Base-by-base conservation (phyloP, 2,329 filamentous ascomycete species). In the Drechslerella dactyloides region DNA sequence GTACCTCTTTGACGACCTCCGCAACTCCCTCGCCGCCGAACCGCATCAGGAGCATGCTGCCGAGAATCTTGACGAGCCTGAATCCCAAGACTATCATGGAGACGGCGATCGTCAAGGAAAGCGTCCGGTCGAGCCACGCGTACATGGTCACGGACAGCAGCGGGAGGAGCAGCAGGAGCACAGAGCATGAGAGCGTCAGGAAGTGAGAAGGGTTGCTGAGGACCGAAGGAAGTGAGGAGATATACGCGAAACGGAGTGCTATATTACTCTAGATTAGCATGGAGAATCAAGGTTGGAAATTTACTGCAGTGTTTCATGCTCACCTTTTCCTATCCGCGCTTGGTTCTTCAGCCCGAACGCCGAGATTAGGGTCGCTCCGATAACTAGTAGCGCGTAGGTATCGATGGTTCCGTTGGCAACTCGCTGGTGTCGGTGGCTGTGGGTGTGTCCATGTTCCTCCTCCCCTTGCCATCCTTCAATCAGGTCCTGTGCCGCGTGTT, bases 191-290 rank as follows among this genome's bases (percentile, higher is more conserved):
- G 7, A 99, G 84, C 0, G 94, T 97, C 23, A 99, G 85, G 78
- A 97, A 92, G 81, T 99, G 94, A 62, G 93, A 94, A 0, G 94
- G 94, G 79, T 97, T 99, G 75, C 90, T 92, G 63, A 97, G 84
- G n/a, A 97, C 85, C 27, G 88, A 90, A 3, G 93, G 92, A 40
- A 97, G 84, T 27, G 87, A 88, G 46, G 90, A 87, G 21, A 97
- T 88, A 75, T 91, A 91, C 30, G 89, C 87, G 75, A 96, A 89
- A 44, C 90, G 87, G 27, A 76, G 74, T 19, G 74, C 75, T 76
- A 57, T 40, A 42, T n/a, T 33, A 50, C 15, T 44, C 3, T 30
- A 58, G 15, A 27, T 56, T 30, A 48, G 19, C 44, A 17, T 48
- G 13, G 24, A 46, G 21, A 23, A 50, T 24, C 13, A 8, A 17